Evolutionary conservation across 2,329 filamentous ascomycete genomes (phyloP), one percentile per base, ranked within the genome.

Genomic region (Chaetomium olivaceum): DNA sequence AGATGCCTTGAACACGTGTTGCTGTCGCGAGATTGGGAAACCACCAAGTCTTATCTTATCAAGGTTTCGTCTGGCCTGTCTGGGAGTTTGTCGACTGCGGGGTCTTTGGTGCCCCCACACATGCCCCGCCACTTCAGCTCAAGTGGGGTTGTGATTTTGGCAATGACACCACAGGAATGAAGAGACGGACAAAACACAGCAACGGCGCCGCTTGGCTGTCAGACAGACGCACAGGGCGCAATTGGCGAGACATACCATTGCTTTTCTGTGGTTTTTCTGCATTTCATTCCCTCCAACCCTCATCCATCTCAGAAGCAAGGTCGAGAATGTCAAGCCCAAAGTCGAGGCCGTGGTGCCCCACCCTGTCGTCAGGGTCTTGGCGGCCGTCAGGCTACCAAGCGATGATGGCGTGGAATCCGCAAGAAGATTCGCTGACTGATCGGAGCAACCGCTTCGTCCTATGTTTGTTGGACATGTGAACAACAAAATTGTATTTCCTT

Each of bases 391-490:
- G n/a, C n/a, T 6, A 8, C 52, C 25, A 46, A 43, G 36, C 55
- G 68, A 67, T 68, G 68, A 69, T 64, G 67, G 58, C 23, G 50
- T 68, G 67, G 68, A 71, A 71, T 23, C 65, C 63, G 6, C 61
- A 68, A 63, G 69, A 70, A 70, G 23, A 29, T 52, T 14, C 29
- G 69, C 69, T 70, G 69, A 70, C 67, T 62, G 62, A 70, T 67
- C 36, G 16, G 31, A 56, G 19, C 48, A 51, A 9, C 19, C 16
- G 43, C 9, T 48, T 48, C 39, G 39, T 46, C 6, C 43, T 48
- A 6, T 33, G n/a, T 48, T 48, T 48, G 7, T 4, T 6, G 6
- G 3, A 9, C 43, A 11, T 19, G 19, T 1, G 11, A 16, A 43
- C 14, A 43, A 43, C 36, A 5, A 48, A n/a, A 2, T 11, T 21